phyloP scores from a whole-genome alignment of 176 grass and related monocot genomes.

The Aegilops bicornis region DNA sequence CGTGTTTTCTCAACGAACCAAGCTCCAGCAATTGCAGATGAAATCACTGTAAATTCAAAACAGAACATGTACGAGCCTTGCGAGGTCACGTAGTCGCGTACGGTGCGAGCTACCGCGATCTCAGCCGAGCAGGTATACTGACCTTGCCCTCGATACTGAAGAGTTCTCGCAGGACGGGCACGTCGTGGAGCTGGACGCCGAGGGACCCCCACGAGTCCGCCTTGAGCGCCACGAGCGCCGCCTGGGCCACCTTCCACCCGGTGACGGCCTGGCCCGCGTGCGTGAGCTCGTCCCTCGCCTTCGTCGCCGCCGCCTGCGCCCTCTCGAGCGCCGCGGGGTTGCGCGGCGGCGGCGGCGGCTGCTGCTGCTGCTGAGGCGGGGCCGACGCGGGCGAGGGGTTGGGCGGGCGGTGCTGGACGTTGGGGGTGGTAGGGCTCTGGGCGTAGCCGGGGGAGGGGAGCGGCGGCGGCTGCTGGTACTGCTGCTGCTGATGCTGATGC shows the following conservation, averaged over 20 bases:
- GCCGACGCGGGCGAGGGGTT: neutral
- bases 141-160: conserved; percentile 79
- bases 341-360: neutral
- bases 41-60: neutral
- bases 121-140: conserved; percentile 24
- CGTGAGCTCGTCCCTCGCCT: conserved; percentile 51
- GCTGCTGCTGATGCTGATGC: conserved; percentile 1
- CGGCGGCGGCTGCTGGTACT: neutral
- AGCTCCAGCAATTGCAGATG: neutral
- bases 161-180: conserved; percentile 58
- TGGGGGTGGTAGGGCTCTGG: conserved; percentile 34
- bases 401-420: neutral
- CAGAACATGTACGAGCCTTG: neutral
- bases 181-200: conserved; percentile 66
- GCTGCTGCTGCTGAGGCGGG: neutral
- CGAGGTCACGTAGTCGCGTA: neutral
- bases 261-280: conserved; percentile 64
- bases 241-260: conserved; percentile 76
- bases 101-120: neutral
- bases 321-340: conserved; percentile 39
- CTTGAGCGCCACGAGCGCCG: conserved; percentile 57
- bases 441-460: conserved; percentile 13
- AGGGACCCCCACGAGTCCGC: conserved; percentile 67
- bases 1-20: neutral
- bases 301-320: conserved; percentile 49